Percentiles rank a stretch among this genome's conserved stretches.
Evolutionary conservation across 1,284 basidiomycete species (phyloP).

Genomic region (Singerocomus rubriflavus): DNA sequence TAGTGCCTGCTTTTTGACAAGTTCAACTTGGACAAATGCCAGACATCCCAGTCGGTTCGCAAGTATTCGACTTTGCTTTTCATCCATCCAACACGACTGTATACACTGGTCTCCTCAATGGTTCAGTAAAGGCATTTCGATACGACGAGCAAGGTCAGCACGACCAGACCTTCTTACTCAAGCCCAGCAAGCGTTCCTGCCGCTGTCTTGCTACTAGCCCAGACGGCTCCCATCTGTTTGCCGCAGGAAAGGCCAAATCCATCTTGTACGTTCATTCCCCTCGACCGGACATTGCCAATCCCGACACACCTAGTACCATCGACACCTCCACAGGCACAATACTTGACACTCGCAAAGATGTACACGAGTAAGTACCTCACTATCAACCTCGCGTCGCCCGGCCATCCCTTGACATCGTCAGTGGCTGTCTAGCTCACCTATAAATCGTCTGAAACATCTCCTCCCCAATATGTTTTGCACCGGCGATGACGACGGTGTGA

Average conservation of each 20-base stretch:
- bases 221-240: slow-evolving; percentile 68
- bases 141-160: slow-evolving; percentile 68
- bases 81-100: slow-evolving; percentile 71
- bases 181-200: slow-evolving; percentile 74
- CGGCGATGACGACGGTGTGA: slow-evolving; percentile 92
- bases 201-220: slow-evolving; percentile 64
- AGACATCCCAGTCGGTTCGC: slow-evolving; percentile 67
- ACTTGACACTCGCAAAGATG: slow-evolving; percentile 59
- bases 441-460: slow-evolving; percentile 78
- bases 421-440: slow-evolving; percentile 60
- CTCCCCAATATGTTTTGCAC: slow-evolving; percentile 73
- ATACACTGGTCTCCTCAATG: slow-evolving; percentile 79
- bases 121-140: slow-evolving; percentile 75
- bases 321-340: slow-evolving; percentile 66
- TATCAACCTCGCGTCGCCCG: slow-evolving; percentile 9
- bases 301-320: slow-evolving; percentile 49
- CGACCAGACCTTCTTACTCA: slow-evolving; percentile 51
- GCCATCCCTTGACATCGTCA: slow-evolving; percentile 35
- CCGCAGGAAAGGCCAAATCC: slow-evolving; percentile 81
- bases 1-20: too few relatives aligned
- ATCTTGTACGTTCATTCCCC: slow-evolving; percentile 61
- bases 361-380: slow-evolving; percentile 71
- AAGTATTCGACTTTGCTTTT: slow-evolving; percentile 89
- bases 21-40: too few relatives aligned
- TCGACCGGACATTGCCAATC: slow-evolving; percentile 1